Base-by-base conservation (phyloP, 768 basidiomycete species). In the Cyclocybe aegerita region DNA sequence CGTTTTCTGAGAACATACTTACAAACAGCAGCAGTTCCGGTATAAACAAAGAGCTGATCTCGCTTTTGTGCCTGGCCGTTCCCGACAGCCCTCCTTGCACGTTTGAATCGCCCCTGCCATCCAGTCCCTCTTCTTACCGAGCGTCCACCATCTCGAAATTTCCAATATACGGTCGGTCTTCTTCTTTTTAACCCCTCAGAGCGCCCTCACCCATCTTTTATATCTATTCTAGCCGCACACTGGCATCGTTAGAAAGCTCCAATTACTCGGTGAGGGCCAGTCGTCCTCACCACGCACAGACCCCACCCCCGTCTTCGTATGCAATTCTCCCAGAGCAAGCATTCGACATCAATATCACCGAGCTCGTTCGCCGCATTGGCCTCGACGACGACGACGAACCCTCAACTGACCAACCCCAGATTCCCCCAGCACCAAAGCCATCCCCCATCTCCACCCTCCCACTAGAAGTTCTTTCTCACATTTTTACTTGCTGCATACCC, bases 401-500 rank as follows among this genome's bases (percentile, higher is more conserved):
- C 23, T 23, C 4, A 4, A 23, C 23, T 23, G 17, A 39, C 11
- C 9, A 8, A 32, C 10, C 23, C 30, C 40, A 34, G 32, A 10
- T 9, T 17, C 30, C 39, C 47, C 40, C 40, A 46, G 30, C 38
- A n/a, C 50, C 42, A 12, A 36, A 38, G 4, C 39, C 43, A 40
- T 55, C 55, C 10, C 51, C 59, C 29, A 55, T 62, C 8, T 60
- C 60, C 32, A 42, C 45, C 43, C 65, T 70, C 4, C 68, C 68
- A 35, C 52, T 60, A 17, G 68, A 70, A 54, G 49, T 70, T n/a
- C 50, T 70, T 30, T 42, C 63, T 15, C 57, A 65, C 41, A 64
- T 68, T 29, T 70, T 70, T 49, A 40, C 60, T 12, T 56, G 57
- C 49, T 66, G 65, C 48, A 37, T 67, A 31, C 62, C 67, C 29